phyloP scores from a whole-genome alignment of 371 early-diverging fungal species.

The Lichtheimia corymbifera region DNA sequence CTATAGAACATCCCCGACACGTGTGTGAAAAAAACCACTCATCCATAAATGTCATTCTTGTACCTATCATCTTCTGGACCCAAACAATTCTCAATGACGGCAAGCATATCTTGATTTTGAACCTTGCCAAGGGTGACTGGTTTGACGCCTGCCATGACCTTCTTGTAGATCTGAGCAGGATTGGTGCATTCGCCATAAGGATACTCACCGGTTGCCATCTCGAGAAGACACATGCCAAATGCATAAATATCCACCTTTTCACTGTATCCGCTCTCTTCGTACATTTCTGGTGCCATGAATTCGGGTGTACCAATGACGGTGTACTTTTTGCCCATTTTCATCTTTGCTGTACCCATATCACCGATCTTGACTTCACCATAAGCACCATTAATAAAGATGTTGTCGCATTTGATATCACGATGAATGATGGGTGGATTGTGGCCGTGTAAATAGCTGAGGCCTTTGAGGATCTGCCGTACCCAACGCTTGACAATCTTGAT shows the following conservation, averaged over 20 bases:
- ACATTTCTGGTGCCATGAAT: slow-evolving; percentile 93
- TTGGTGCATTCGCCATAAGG: slow-evolving; percentile 89
- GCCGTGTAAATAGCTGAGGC: slow-evolving; percentile 82
- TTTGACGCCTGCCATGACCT: slow-evolving; percentile 76
- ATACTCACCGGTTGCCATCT: slow-evolving; percentile 89
- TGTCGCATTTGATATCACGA: slow-evolving; percentile 82
- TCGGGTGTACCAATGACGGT: slow-evolving; percentile 82
- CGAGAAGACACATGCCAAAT: slow-evolving; percentile 91
- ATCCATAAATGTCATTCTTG: slow-evolving; percentile 6
- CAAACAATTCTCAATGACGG: slow-evolving; percentile 77
- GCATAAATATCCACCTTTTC: slow-evolving; percentile 93
- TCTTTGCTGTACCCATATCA: slow-evolving; percentile 75
- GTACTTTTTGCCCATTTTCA: slow-evolving; percentile 58
- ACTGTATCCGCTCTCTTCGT: slow-evolving; percentile 84
- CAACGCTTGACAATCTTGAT: slow-evolving; percentile 81
- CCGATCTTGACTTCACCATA: slow-evolving; percentile 92
- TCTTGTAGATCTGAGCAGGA: slow-evolving; percentile 85
- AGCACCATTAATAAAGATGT: slow-evolving; percentile 90
- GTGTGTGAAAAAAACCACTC: too few relatives aligned
- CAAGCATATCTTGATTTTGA: slow-evolving; percentile 69
- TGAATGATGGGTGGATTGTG: slow-evolving; percentile 88
- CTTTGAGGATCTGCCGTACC: slow-evolving; percentile 81
- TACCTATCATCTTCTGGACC: slow-evolving; percentile 60
- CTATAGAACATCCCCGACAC: slow-evolving; percentile 23
- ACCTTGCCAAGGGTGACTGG: slow-evolving; percentile 77